Conservation (phyloP, 2,329 filamentous ascomycete genomes). For the Fusarium anguioides region DNA sequence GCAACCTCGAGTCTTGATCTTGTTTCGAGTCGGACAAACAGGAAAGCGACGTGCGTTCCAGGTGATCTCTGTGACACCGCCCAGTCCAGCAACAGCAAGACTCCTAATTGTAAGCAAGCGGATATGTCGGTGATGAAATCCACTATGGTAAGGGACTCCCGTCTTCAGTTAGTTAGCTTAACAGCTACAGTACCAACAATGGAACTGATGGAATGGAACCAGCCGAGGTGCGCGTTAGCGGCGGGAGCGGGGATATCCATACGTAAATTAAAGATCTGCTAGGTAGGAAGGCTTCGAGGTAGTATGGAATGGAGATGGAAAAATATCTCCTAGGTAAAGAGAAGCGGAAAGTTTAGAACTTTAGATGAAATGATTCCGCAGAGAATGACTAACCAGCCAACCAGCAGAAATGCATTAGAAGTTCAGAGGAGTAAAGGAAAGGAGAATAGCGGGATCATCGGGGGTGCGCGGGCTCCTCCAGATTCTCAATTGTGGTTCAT, state of each 20-base stretch:
- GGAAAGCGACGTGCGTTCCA: not conserved
- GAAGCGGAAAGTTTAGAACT: not conserved
- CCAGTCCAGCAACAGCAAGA: conserved; percentile 8
- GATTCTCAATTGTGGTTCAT: conserved; percentile 34
- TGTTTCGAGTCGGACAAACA: conserved; percentile 12
- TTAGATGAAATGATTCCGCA: not conserved
- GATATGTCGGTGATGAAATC: conserved; percentile 15
- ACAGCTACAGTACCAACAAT: conserved; percentile 9
- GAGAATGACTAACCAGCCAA: not conserved
- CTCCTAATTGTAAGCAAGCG: conserved; percentile 17
- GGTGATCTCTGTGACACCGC: conserved; percentile 1
- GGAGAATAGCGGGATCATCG: conserved; percentile 31
- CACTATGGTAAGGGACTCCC: conserved; percentile 10
- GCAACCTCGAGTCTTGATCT: conserved; percentile 18
- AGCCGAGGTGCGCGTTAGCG: conserved; percentile 33
- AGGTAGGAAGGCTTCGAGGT: not conserved
- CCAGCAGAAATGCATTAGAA: not conserved
- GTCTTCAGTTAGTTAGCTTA: conserved; percentile 5
- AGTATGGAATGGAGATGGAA: not conserved
- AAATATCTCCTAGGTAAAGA: not conserved
- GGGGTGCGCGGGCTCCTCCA: conserved; percentile 38
- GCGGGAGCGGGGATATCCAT: conserved; percentile 31
- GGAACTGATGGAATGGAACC: conserved; percentile 4
- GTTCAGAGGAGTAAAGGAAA: conserved; percentile 8
- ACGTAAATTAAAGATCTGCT: conserved; percentile 27